Evolutionary conservation across 805 yeast genomes (phyloP), one percentile per base, ranked within the genome.

Genomic region (Yarrowia alimentaria): DNA sequence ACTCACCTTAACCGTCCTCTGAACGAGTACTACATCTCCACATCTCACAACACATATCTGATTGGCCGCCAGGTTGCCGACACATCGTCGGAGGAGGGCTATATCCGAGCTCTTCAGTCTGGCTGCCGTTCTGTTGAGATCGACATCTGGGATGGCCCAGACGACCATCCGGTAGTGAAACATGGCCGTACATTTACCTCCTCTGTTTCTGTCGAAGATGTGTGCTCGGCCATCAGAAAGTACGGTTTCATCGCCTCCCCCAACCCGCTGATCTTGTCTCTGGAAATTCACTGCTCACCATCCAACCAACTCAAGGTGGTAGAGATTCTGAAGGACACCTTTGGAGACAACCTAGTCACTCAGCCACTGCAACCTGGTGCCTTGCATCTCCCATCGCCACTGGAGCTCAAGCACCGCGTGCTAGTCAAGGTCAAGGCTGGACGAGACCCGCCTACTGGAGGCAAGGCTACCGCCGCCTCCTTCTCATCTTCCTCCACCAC

Each of bases 101-200:
- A 93, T 58, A 80, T 88, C 13, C 77, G 84, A 45, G 93, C 87
- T 0, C 68, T 93, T 42, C 96, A 89, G 63, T 77, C 89, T 51
- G 98, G 99, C 1, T 93, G 98, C 60, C 73, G 96, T 35, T 90
- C 96, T 56, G 73, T 93, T n/a, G 99, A 93, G 61, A 80, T 93
- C 31, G 99, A 93, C 65, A 73, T 93, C 16, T 93, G 99, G 99
- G 96, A 91, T 68, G 85, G 83, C 17, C 47, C 47, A 7, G 80
- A 77, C 25, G 65, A 68, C 10, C 90, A 83, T 0, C 99, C 99
- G 0, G 77, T 86, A 0, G 96, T 93, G 0, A 83, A 85, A 21
- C 99, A 93, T 65, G 99, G 99, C 0, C 69, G 83, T 42, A 79
- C 95, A 0, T 78, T 93, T 55, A 87, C 98, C 0, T 73, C 82